Evolutionary conservation across 345 rosid genomes (phyloP), one percentile per base, ranked within the genome.

Genomic region (Rhodamnia rubescens): DNA sequence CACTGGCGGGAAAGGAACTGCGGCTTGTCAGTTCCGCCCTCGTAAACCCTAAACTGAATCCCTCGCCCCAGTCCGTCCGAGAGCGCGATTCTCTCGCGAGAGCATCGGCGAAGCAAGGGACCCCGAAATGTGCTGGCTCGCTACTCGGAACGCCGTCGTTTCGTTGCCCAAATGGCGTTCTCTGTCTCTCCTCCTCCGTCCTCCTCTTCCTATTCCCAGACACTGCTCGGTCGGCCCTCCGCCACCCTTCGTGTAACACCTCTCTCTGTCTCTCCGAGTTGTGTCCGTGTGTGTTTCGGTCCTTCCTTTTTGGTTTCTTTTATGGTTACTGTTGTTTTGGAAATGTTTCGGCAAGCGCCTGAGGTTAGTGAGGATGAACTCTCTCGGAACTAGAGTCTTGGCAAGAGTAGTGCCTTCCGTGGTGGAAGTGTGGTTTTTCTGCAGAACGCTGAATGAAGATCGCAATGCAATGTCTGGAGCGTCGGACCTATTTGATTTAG

Each of bases 141-240:
- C 96, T 20, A 90, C 91, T 11, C 88, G 98, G 86, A 92, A 88
- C 89, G 97, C 87, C 69, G 93, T 90, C 91, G 92, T 92, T 88
- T 89, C 98, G 15, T 57, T 93, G 50, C 94, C 97, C 9, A 91
- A 85, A 90, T 94, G 92, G 92, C 95, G 94, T 32, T 90, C 93
- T 50, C 89, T 93, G 88, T 86, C 94, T 74, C 86, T 89, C 86
- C 88, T 92, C 86, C 88, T 92, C 59, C 91, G 92, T 83, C 86
- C 93, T 5, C 91, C 94, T 86, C 82, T 89, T 85, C 21, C 44
- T 14, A 47, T 20, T 32, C 89, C 86, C 87, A 85, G 80, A 81
- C 86, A 53, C 91, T 58, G 85, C 84, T 90, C 93, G 49, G 82
- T 92, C 85, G 40, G 86, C 69, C 86, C 91, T 81, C 85, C 97